Evolutionary conservation across 495 filamentous ascomycete genomes (phyloP), one percentile per base, ranked within the genome.

Genomic region (Hyaloscypha hepaticicola): DNA sequence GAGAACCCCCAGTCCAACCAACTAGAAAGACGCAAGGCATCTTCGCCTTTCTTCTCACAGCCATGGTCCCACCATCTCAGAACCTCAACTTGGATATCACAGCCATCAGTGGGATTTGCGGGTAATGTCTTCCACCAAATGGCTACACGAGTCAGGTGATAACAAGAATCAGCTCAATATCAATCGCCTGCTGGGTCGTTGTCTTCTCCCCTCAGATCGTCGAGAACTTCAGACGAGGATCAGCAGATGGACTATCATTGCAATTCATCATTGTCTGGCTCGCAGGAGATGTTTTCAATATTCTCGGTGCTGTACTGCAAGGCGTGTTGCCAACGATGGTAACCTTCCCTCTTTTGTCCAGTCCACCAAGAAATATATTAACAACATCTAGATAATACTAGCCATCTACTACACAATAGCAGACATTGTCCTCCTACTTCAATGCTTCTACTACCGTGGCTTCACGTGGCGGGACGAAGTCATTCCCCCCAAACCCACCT

Each of bases 121-220:
- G 93, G 89, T 90, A 75, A 72, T 83, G 72, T 22, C 26, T 50
- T 7, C 22, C 22, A 45, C 49, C n/a, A n/a, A n/a, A n/a, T n/a
- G n/a, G n/a, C n/a, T n/a, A n/a, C n/a, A 48, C 24, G 21, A 12
- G 33, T 6, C 48, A 34, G 24, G 28, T 63, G 26, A 5, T 70
- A 58, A 70, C 55, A 50, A 49, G 21, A 27, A 38, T 38, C 2
- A 93, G 90, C 9, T 97, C 93, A 2, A 93, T 99, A 66, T 95
- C 91, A 26, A 96, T 99, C 70, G 92, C 93, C 51, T 97, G 93
- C 72, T 99, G 95, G 95, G 89, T 99, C 22, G 92, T 97, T 28
- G 95, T 99, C 41, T 99, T 96, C 79, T 93, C 93, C 0, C 95
- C 95, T 9, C 95, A 99, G 65, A 99, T 99, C 68, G 84, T 97